phyloP scores from a whole-genome alignment of 192 early-diverging fungal species.

The Linnemannia hyalina region DNA sequence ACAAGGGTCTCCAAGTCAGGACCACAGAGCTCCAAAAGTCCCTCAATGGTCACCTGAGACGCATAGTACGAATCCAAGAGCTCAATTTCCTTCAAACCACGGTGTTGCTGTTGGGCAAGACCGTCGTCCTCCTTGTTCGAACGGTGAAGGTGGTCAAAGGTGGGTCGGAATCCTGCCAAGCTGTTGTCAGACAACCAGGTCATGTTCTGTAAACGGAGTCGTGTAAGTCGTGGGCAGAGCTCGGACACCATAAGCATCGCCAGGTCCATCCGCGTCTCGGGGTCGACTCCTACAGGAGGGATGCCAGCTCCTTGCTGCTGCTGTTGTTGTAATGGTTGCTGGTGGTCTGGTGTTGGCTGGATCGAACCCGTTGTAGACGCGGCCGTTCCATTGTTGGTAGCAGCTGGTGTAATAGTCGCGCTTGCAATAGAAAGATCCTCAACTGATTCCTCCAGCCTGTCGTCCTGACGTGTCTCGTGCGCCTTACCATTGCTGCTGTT shows the following conservation, averaged over 20 bases:
- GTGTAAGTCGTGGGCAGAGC: constrained; percentile 4
- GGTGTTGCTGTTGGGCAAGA: background rate
- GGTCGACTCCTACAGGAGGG: background rate
- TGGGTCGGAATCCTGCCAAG: constrained; percentile 21
- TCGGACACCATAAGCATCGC: constrained; percentile 24
- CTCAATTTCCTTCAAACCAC: constrained; percentile 28
- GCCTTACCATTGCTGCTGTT: background rate
- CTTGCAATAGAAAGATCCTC: background rate
- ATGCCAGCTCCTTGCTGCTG: background rate
- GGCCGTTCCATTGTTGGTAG: background rate
- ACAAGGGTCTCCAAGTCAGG: constrained; percentile 23
- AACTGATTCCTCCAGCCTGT: background rate
- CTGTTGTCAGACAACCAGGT: constrained; percentile 40
- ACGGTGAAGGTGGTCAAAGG: background rate
- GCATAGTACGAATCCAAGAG: constrained; percentile 47
- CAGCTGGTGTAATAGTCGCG: background rate
- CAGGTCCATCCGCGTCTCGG: constrained; percentile 30
- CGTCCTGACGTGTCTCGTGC: background rate
- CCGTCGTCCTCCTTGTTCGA: too few species aligned
- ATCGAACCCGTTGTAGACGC: background rate
- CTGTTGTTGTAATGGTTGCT: background rate
- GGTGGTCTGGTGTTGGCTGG: background rate
- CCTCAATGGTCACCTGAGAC: constrained; percentile 33
- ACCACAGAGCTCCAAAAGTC: constrained; percentile 35
- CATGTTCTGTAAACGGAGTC: constrained; percentile 19